Evolutionary conservation across 208 protist species (phyloP).

Genomic region (Crithidia bombi): DNA sequence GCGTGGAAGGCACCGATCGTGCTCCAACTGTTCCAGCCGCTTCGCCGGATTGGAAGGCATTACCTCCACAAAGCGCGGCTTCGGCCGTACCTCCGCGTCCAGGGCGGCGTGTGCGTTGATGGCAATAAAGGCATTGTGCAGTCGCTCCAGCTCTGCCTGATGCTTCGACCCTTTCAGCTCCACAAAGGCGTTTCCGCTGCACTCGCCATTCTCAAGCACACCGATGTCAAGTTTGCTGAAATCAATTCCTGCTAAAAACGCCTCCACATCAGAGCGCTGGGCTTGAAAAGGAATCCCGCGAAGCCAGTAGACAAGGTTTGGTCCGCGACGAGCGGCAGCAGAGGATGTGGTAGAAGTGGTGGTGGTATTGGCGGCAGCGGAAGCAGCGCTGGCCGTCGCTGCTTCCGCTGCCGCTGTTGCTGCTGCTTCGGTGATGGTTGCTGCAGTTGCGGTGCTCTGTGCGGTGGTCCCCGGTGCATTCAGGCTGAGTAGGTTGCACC

Average conservation of each 20-base stretch:
- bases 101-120: slow-evolving; percentile 5
- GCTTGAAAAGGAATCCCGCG: slow-evolving; percentile 6
- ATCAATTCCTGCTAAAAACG: slow-evolving; percentile 3
- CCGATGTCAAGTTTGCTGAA: slow-evolving; percentile 16
- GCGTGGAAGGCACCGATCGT: slow-evolving; percentile 7
- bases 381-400: background rate
- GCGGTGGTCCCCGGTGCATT: too few species aligned
- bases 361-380: background rate
- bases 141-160: slow-evolving; percentile 9
- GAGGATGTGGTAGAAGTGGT: background rate
- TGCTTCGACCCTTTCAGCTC: slow-evolving; percentile 22
- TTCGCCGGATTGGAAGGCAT: slow-evolving; percentile 20
- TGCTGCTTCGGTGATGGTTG: background rate
- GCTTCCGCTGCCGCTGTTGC: background rate
- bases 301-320: slow-evolving; percentile 19
- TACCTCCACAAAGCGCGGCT: slow-evolving; percentile 23
- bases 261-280: slow-evolving; percentile 11
- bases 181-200: slow-evolving; percentile 19
- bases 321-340: background rate
- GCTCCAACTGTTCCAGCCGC: slow-evolving; percentile 13
- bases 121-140: slow-evolving; percentile 13
- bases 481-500: background rate
- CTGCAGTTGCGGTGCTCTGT: background rate
- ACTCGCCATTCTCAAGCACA: slow-evolving; percentile 14
- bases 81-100: slow-evolving; percentile 7